Evolutionary conservation across 164 flowering plant genomes (phyloP), one percentile per base, ranked within the genome.

Genomic region (Chloranthus sessilifolius): DNA sequence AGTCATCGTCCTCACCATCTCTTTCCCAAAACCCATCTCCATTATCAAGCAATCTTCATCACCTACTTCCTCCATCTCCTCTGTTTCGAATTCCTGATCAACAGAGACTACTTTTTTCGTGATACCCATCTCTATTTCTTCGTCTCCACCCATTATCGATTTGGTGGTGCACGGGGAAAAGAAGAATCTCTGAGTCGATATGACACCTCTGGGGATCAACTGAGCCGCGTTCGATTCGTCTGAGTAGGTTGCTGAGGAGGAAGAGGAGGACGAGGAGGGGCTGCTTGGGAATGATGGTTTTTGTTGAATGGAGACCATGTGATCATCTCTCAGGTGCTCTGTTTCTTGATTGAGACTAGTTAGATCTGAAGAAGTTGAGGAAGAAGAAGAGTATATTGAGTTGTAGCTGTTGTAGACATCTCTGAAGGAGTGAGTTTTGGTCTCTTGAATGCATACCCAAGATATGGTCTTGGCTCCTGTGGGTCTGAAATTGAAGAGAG

Each of bases 1-100:
- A 0, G 84, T 58, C 67, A 76, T 26, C 10, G 60, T 71, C n/a
- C n/a, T n/a, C 54, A 71, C 54, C 29, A 79, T 75, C 22, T 78
- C 79, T 47, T 68, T 66, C 27, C 69, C 62, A 25, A 44, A 35
- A 10, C 36, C 38, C 29, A 22, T 31, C 42, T 33, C 43, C 25
- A 17, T 15, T 8, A 15, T 25, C 20, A 34, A 16, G 16, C 29
- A 16, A n/a, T 11, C 35, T 15, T 23, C 23, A 17, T 28, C 14
- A 33, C 36, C 36, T n/a, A n/a, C n/a, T n/a, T n/a, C n/a, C n/a
- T n/a, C n/a, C 8, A 5, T 24, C 8, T 53, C 38, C 48, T 7
- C 49, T 21, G 39, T 43, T 31, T 43, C 58, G n/a, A 30, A 5
- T 16, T 22, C 42, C 20, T 10, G 30, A 12, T 43, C 29, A 22